Base-by-base conservation (phyloP, 768 basidiomycete species). In the Tulasnella sp. region DNA sequence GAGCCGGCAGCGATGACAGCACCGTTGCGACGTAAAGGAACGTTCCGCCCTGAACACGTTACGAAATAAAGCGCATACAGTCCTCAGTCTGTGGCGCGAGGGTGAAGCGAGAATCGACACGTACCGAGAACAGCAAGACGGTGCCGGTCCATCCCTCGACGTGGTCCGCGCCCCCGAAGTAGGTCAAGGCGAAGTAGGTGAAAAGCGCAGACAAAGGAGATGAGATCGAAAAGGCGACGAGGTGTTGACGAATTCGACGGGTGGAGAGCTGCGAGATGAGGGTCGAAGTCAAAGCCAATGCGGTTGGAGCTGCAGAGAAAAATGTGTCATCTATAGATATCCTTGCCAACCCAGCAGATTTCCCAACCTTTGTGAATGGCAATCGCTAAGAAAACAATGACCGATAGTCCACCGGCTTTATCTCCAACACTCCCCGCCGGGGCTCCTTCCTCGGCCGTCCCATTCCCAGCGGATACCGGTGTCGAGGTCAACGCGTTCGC, bases 21-120 rank as follows among this genome's bases (percentile, higher is more conserved):
- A 93, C 89, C 1, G 94, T 94, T 0, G 95, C 94, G 9, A 98
- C 95, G 77, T 96, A 97, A 42, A 98, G 83, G 81, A 97, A 97
- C 3, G 93, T 94, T 9, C 95, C 95, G 62, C 92, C 95, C 92
- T 95, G 70, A 52, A 39, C 71, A 37, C 11, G 37, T 44, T 2
- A 37, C 19, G 22, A 8, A 39, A 37, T 37, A 26, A 36, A 6
- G 73, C 26, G 72, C 59, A 59, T 67, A 32, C 34, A 59, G 2
- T 19, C 34, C 65, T 76, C 77, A 68, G 59, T 9, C 11, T 59
- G 72, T 17, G 41, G 8, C 5, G 37, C 39, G 32, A 67, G 8
- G 32, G 69, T 22, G 59, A 36, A 34, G 41, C 26, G 29, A 5
- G 29, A 29, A 12, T 22, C 5, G 19, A n/a, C 26, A 82, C 89